phyloP scores from a whole-genome alignment of 2,329 filamentous ascomycete genomes.

The Colletotrichum australisinense region DNA sequence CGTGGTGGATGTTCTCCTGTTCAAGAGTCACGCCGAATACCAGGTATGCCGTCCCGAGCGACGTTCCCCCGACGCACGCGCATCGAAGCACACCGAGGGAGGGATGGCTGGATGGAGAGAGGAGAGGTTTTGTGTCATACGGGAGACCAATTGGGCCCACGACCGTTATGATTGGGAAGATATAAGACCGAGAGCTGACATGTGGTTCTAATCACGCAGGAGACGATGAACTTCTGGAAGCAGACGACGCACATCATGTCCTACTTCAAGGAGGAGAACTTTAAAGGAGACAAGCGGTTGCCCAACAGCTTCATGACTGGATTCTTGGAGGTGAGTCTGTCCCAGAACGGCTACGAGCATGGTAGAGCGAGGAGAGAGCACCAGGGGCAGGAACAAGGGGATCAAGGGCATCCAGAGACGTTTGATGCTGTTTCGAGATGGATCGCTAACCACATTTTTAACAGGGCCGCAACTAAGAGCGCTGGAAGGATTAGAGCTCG shows the following conservation, averaged over 20 bases:
- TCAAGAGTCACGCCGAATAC: conserved; percentile 92
- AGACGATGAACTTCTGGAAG: conserved; percentile 99
- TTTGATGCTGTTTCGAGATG: neutral
- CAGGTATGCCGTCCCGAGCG: conserved; percentile 71
- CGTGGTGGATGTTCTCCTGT: conserved; percentile 89
- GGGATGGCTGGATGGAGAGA: neutral
- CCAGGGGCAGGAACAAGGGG: neutral
- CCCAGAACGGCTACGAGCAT: neutral
- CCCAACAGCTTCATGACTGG: conserved; percentile 92
- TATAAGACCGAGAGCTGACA: neutral
- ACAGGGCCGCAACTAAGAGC: conserved; percentile 39
- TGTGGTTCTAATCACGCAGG: conserved; percentile 61
- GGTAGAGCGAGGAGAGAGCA: neutral
- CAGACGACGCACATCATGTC: conserved; percentile 95
- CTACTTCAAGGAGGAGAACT: conserved; percentile 90
- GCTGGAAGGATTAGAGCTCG: conserved; percentile 17
- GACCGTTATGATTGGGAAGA: neutral
- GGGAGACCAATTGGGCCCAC: neutral
- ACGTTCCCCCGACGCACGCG: neutral
- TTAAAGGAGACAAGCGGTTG: conserved; percentile 80
- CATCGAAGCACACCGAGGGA: neutral
- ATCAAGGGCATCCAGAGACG: neutral
- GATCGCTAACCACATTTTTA: neutral
- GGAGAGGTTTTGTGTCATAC: neutral
- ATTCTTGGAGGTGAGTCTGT: conserved; percentile 85